Evolutionary conservation across 2,329 filamentous ascomycete genomes (phyloP).

Genomic region (Herpotrichia juniperi): DNA sequence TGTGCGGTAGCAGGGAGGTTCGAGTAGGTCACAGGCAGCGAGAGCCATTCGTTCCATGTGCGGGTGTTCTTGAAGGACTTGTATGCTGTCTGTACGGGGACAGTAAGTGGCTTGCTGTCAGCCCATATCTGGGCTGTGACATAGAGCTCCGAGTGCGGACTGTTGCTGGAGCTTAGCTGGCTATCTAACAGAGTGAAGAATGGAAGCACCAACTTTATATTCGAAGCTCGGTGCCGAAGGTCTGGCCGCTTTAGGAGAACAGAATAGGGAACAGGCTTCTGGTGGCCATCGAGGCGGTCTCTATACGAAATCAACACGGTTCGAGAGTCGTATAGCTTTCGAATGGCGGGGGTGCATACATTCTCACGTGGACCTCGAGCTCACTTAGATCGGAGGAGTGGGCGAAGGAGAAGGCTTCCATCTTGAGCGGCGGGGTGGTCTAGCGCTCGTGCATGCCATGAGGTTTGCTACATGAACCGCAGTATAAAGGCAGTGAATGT

Average conservation of each 20-base stretch:
- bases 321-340: not conserved
- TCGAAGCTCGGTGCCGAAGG: slow-evolving; percentile 85
- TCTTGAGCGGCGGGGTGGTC: slow-evolving; percentile 48
- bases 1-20: slow-evolving; percentile 81
- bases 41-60: slow-evolving; percentile 96
- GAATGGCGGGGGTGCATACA: slow-evolving; percentile 51
- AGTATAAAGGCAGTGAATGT: slow-evolving; percentile 2
- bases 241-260: slow-evolving; percentile 79
- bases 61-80: slow-evolving; percentile 78
- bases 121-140: slow-evolving; percentile 94
- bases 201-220: slow-evolving; percentile 64
- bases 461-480: slow-evolving; percentile 9
- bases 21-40: slow-evolving; percentile 82
- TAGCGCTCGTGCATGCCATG: slow-evolving; percentile 33
- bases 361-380: slow-evolving; percentile 69
- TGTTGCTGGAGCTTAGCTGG: slow-evolving; percentile 45
- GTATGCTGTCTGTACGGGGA: slow-evolving; percentile 91
- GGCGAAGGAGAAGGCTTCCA: slow-evolving; percentile 97
- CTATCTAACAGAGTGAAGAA: not conserved
- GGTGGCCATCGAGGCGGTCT: slow-evolving; percentile 78
- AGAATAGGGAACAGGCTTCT: slow-evolving; percentile 76
- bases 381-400: slow-evolving; percentile 79
- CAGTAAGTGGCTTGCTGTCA: slow-evolving; percentile 91
- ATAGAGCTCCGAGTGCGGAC: slow-evolving; percentile 85
- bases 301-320: slow-evolving; percentile 51